These are phyloP conservation scores for Mycena leptocephala DNA, from an alignment of 768 basidiomycete genomes.

Conservation along the genomic window DNA sequence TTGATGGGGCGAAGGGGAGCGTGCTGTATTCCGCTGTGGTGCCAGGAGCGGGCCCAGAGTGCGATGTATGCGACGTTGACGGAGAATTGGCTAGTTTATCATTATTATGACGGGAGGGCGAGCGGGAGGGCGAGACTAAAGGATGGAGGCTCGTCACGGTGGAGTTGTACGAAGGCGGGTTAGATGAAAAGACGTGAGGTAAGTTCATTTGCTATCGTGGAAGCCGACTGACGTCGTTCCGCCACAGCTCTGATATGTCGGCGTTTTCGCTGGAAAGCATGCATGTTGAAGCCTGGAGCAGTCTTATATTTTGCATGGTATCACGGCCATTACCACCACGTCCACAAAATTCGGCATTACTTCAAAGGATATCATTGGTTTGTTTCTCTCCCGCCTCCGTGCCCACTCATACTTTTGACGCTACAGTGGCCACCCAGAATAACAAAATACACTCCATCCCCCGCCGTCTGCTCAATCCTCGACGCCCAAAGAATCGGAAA, in stretches of 20 bases:
- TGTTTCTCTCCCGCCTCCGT: constrained; percentile 40
- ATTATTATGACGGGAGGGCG: constrained; percentile 81
- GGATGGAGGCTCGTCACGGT: constrained; percentile 85
- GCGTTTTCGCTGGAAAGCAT: constrained; percentile 66
- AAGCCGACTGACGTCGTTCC: background rate
- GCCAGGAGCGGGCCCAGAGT: constrained; percentile 59
- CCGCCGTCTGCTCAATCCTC: constrained; percentile 83
- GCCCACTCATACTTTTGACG: background rate
- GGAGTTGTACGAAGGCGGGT: constrained; percentile 89
- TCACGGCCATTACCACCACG: constrained; percentile 83
- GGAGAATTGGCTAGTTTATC: constrained; percentile 96
- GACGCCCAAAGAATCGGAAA: constrained; percentile 83
- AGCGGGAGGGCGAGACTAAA: constrained; percentile 66
- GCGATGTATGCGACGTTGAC: constrained; percentile 81
- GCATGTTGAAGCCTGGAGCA: constrained; percentile 76
- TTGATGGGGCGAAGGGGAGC: constrained; percentile 88
- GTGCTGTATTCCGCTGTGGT: constrained; percentile 79
- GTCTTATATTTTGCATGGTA: constrained; percentile 76
- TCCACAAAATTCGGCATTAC: constrained; percentile 92
- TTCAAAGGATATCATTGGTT: constrained; percentile 89
- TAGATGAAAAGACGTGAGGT: constrained; percentile 86
- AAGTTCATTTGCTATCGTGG: constrained; percentile 39
- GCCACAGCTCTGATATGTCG: constrained; percentile 60
- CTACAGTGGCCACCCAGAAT: constrained; percentile 82
- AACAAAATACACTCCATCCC: constrained; percentile 85